These are phyloP conservation scores for Flaveria sonorensis DNA, from an alignment of 129 eudicot species.

Conservation along the genomic window DNA sequence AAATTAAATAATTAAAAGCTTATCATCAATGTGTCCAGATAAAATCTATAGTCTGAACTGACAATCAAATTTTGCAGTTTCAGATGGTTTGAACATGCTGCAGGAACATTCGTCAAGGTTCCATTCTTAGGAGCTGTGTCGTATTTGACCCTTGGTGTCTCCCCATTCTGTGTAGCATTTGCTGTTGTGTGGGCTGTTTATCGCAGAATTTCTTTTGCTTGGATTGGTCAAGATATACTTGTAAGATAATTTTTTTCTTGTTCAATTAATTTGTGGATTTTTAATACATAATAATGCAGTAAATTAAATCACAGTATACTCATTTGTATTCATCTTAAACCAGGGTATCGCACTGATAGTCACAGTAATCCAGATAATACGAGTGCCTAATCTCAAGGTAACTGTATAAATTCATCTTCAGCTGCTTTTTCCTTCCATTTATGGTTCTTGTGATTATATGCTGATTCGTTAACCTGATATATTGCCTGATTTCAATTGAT, in stretches of 20 bases:
- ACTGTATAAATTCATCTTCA: conserved; percentile 16
- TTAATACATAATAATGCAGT: conserved; percentile 16
- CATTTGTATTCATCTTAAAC: conserved; percentile 29
- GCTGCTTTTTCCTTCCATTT: conserved; percentile 26
- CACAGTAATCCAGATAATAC: conserved; percentile 93
- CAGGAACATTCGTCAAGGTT: conserved; percentile 70
- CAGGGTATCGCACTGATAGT: conserved; percentile 98
- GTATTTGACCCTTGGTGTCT: conserved; percentile 71
- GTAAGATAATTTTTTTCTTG: conserved; percentile 52
- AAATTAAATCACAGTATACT: conserved; percentile 4
- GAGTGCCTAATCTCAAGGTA: conserved; percentile 98
- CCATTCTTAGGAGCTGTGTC: conserved; percentile 91
- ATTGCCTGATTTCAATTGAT: conserved; percentile 8
- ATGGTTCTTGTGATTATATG: conserved; percentile 10
- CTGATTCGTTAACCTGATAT: conserved; percentile 7
- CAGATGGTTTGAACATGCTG: conserved; percentile 88
- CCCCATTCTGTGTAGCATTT: conserved; percentile 87
- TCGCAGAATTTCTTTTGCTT: conserved; percentile 75
- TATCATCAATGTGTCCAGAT: not conserved
- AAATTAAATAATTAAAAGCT: conserved; percentile 1
- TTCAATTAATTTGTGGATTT: conserved; percentile 5
- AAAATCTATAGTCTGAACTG: conserved; percentile 37
- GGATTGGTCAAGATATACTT: conserved; percentile 99
- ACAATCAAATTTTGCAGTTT: conserved; percentile 56
- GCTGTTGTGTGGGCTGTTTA: conserved; percentile 93